Conservation (phyloP, 75 land plant species). For the Cryptomeria japonica region DNA sequence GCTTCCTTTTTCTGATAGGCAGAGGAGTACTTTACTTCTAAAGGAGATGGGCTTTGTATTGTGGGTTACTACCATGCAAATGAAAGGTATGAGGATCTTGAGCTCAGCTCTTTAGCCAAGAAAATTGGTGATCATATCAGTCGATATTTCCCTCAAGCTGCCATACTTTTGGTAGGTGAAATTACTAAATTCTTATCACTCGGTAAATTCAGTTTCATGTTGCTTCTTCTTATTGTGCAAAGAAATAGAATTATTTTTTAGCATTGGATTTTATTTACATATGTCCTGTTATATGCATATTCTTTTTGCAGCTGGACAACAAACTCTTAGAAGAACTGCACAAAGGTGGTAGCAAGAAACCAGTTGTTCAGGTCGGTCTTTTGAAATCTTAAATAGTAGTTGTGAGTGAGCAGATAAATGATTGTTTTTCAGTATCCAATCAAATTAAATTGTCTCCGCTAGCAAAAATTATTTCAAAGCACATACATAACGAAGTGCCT, state of each 20-base stretch:
- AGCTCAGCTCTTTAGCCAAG: slow-evolving; percentile 62
- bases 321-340: slow-evolving; percentile 65
- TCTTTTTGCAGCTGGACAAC: slow-evolving; percentile 75
- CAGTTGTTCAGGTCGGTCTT: slow-evolving; percentile 68
- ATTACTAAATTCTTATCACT: background rate
- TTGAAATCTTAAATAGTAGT: background rate
- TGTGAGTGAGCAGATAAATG: background rate
- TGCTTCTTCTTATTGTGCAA: background rate
- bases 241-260: background rate
- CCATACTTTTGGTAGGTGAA: slow-evolving; percentile 66
- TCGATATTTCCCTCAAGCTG: slow-evolving; percentile 76
- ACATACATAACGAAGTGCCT: background rate
- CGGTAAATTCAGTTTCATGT: background rate
- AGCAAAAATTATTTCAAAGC: background rate
- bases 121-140: slow-evolving; percentile 96
- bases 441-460: background rate
- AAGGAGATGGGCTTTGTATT: slow-evolving; percentile 42
- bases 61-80: slow-evolving; percentile 98
- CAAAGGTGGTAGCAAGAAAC: slow-evolving; percentile 49
- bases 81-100: slow-evolving; percentile 79
- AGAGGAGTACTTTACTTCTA: slow-evolving; percentile 61
- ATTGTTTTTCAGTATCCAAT: background rate
- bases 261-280: background rate
- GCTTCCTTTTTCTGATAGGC: slow-evolving; percentile 34
- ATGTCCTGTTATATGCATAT: background rate